Conservation (phyloP, 371 early-diverging fungal genomes). For the Smittium mucronatum region DNA sequence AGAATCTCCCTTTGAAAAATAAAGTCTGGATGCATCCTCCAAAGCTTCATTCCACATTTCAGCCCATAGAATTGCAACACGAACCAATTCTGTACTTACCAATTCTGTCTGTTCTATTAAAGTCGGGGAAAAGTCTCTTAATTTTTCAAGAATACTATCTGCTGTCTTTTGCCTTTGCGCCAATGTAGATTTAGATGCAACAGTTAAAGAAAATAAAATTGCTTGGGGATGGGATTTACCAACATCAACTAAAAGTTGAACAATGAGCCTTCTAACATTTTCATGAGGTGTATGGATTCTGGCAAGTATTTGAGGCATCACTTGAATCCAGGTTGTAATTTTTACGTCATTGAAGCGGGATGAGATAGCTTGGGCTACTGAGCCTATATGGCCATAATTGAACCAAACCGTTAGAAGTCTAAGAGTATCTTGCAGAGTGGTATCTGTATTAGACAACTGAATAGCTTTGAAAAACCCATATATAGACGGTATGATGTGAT, state of each 20-base stretch:
- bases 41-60: conserved; percentile 97
- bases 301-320: conserved; percentile 96
- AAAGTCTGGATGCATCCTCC: conserved; percentile 79
- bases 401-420: conserved; percentile 93
- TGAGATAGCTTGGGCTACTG: conserved; percentile 73
- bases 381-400: conserved; percentile 79
- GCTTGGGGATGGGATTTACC: conserved; percentile 96
- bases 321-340: conserved; percentile 95
- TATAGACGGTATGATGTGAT: conserved; percentile 39
- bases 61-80: conserved; percentile 92
- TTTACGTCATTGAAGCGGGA: conserved; percentile 83
- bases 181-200: conserved; percentile 88
- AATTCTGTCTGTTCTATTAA: conserved; percentile 88
- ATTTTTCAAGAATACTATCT: conserved; percentile 80
- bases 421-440: conserved; percentile 88
- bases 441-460: conserved; percentile 72
- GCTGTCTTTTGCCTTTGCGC: conserved; percentile 68
- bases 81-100: conserved; percentile 92
- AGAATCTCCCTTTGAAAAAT: conserved; percentile 74
- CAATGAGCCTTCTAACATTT: conserved; percentile 74
- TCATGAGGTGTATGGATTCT: conserved; percentile 79
- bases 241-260: conserved; percentile 80
- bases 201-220: conserved; percentile 87
- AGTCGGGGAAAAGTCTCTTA: conserved; percentile 64
- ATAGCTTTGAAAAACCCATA: conserved; percentile 90